Base-by-base conservation (phyloP, 805 yeast species). In the Teunomyces kruisii region DNA sequence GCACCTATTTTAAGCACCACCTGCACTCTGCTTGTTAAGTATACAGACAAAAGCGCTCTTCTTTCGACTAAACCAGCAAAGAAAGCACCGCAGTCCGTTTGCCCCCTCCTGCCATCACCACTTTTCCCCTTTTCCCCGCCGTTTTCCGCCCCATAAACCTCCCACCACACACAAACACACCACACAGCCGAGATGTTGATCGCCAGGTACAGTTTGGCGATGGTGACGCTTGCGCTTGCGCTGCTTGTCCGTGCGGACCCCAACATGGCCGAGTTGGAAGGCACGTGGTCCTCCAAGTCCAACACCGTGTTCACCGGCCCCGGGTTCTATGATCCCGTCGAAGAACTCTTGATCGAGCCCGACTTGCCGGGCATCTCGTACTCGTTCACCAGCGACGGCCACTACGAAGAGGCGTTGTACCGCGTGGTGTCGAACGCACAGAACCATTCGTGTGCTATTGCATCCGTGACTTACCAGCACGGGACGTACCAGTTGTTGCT, bases 241-340 rank as follows among this genome's bases (percentile, higher is more conserved):
- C 43, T 32, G 40, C 38, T 48, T 2, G 62, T 46, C 19, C 17
- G 43, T 12, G 68, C 65, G 4, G 71, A 61, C 22, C 74, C 75
- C 15, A 67, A 57, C 52, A 70, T 62, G 69, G 55, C 51, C 14
- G 77, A 73, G 53, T 59, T 88, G 39, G 87, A 74, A 33, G 99
- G 99, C 6, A 94, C 99, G 0, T 94, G 99, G 99, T 67, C 91
- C 1, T 85, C 97, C 13, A 94, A 94, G 65, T 83, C 97, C 9
- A 88, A 87, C 64, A 83, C 95, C 9, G 99, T 94, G 6, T 84
- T 92, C 71, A 94, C 99, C 1, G 99, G 99, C 0, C 96, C 98
- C 6, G 86, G 91, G 2, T 94, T 94, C 61, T 94, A 81, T 63
- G 98, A 94, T 64, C 99, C 99, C 2, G 86, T 90, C 24, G 97